Evolutionary conservation across 2,329 filamentous ascomycete species (phyloP).

Genomic region (Chaetothyriales sp.): DNA sequence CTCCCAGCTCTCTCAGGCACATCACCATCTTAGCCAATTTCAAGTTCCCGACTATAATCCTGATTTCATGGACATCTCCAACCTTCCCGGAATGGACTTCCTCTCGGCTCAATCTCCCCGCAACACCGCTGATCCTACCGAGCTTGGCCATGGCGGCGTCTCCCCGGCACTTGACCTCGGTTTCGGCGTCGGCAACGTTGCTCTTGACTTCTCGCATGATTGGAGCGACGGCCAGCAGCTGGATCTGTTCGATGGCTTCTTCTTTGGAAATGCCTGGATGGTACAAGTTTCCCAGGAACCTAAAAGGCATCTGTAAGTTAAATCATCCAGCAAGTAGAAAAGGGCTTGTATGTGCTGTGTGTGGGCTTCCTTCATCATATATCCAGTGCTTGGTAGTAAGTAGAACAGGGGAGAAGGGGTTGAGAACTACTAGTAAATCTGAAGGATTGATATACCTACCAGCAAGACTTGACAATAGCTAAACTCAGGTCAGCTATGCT

Average conservation of each 20-base stretch:
- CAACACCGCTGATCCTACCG: constrained; percentile 16
- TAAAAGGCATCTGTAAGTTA: not conserved
- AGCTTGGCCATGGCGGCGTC: constrained; percentile 20
- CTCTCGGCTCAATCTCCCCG: constrained; percentile 16
- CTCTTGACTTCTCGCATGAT: constrained; percentile 28
- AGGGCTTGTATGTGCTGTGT: too few relatives aligned
- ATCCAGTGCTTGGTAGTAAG: not conserved
- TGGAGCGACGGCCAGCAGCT: constrained; percentile 32
- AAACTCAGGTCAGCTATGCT: too few relatives aligned
- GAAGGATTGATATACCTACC: too few relatives aligned
- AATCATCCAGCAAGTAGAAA: too few relatives aligned
- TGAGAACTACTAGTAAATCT: too few relatives aligned
- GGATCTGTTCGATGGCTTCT: constrained; percentile 41
- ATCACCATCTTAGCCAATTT: constrained; percentile 6
- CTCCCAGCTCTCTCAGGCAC: not conserved
- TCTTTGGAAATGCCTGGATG: constrained; percentile 31
- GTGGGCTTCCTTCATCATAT: not conserved
- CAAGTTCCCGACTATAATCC: constrained; percentile 16
- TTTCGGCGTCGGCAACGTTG: constrained; percentile 27
- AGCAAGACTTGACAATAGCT: too few relatives aligned
- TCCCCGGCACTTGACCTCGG: constrained; percentile 16
- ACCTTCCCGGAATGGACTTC: constrained; percentile 14
- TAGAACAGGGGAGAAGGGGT: too few relatives aligned
- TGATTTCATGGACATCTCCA: constrained; percentile 12
- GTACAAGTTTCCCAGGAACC: not conserved